phyloP scores from a whole-genome alignment of 768 basidiomycete genomes.

The Rhodosporidiobolus sp. region DNA sequence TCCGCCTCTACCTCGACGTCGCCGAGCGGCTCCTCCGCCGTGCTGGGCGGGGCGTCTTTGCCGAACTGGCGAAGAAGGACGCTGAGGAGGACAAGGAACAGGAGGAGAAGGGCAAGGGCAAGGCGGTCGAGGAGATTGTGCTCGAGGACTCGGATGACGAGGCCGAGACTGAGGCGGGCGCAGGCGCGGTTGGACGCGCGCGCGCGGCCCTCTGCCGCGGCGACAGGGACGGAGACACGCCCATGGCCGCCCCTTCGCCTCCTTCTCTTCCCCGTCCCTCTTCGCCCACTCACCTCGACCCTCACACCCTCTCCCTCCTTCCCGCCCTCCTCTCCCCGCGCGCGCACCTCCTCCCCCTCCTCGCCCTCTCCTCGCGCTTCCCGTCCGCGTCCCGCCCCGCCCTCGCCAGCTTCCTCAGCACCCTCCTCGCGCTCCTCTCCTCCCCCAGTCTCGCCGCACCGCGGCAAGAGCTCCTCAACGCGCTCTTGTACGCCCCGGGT shows the following conservation, averaged over 20 bases:
- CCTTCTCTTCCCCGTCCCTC: background rate
- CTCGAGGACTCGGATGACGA: background rate
- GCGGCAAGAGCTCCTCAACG: slow-evolving; percentile 61
- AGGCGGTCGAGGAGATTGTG: background rate
- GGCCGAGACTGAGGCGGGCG: background rate
- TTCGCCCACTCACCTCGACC: background rate
- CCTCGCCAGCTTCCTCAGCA: slow-evolving; percentile 61
- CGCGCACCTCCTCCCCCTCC: slow-evolving; percentile 20
- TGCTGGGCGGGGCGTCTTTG: background rate
- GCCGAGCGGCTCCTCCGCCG: background rate
- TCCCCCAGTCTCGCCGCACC: slow-evolving; percentile 42
- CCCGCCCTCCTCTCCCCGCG: background rate
- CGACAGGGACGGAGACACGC: slow-evolving; percentile 1
- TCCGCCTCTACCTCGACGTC: slow-evolving; percentile 9
- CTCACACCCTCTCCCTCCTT: slow-evolving; percentile 12
- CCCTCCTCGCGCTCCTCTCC: slow-evolving; percentile 63
- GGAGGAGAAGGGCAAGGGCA: slow-evolving; percentile 2
- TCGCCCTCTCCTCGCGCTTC: slow-evolving; percentile 58
- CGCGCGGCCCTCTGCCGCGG: background rate
- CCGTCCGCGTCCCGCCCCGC: slow-evolving; percentile 54
- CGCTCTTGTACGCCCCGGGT: slow-evolving; percentile 47
- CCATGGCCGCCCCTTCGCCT: background rate
- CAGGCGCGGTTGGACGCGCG: background rate
- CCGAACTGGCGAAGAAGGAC: background rate
- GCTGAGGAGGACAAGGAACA: background rate